phyloP scores from a whole-genome alignment of 2,329 filamentous ascomycete species.

The Diaporthe capsici region DNA sequence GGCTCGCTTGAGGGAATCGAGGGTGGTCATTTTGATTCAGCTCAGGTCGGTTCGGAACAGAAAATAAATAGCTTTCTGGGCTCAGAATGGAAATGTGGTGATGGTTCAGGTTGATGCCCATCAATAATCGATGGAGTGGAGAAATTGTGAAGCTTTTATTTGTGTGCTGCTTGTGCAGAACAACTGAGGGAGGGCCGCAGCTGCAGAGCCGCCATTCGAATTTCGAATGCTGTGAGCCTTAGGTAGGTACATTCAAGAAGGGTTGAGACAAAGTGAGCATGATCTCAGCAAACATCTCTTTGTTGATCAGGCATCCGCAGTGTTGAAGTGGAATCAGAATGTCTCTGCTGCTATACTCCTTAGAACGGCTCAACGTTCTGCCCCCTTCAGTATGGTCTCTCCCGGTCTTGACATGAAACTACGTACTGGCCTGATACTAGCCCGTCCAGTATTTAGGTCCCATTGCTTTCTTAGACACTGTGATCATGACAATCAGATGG shows the following conservation, averaged over 20 bases:
- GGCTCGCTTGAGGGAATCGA: background rate
- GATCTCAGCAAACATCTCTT: background rate
- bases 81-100: no score
- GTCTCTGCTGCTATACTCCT: background rate
- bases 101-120: no score
- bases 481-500: no score
- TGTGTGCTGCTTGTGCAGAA: background rate
- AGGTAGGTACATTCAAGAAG: background rate
- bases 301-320: background rate
- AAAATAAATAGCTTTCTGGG: no score
- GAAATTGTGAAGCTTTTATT: background rate
- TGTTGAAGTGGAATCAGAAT: background rate
- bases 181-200: no score
- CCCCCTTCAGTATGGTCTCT: no score
- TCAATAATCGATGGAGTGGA: no score
- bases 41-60: no score
- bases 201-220: background rate
- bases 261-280: background rate
- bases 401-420: background rate
- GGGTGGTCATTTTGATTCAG: background rate
- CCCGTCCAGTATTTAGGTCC: no score
- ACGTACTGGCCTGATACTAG: background rate
- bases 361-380: background rate
- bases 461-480: background rate
- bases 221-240: background rate